Evolutionary conservation across 768 basidiomycete species (phyloP), one percentile per base, ranked within the genome.

Genomic region (Pholiota microspora): DNA sequence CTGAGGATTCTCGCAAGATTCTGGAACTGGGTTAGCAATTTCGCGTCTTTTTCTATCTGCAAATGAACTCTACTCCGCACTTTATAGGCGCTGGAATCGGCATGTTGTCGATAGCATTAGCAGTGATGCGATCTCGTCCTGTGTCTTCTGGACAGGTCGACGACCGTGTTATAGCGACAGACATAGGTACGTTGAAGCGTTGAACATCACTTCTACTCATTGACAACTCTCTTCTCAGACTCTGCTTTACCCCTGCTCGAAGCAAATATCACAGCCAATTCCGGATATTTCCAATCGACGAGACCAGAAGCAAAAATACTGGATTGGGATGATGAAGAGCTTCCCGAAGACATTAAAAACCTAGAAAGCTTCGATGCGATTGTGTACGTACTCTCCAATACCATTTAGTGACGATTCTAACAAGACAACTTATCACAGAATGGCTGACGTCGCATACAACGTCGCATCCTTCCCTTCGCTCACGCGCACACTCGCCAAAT

Each of bases 361-460:
- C 61, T 76, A 4, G 67, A 64, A 18, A 71, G 75, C 4, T 72
- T 90, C 32, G 85, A 92, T 63, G 71, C 82, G 32, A 82, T 96
- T 49, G 67, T 93, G 90, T 92, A 68, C 55, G 88, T 75, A 27
- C 9, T 29, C 18, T 8, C 18, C 25, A 38, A 34, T 8, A 51
- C 32, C 7, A 29, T 27, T 28, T n/a, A n/a, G n/a, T n/a, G n/a
- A n/a, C n/a, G n/a, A n/a, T n/a, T n/a, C 51, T 45, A 44, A 31
- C 40, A 38, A 45, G 25, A 40, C 32, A 49, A 27, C 25, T 28
- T 24, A 15, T 58, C n/a, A 27, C 60, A 94, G 93, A 40, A 92
- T 95, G 85, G 90, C 93, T 10, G 94, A 97, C 62, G 91, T 95
- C 7, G 88, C 92, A 1, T 96, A 95, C 73, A 96, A 96, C 71